Base-by-base conservation (phyloP, 352 stramenopile species). In the Bremia lactucae region DNA sequence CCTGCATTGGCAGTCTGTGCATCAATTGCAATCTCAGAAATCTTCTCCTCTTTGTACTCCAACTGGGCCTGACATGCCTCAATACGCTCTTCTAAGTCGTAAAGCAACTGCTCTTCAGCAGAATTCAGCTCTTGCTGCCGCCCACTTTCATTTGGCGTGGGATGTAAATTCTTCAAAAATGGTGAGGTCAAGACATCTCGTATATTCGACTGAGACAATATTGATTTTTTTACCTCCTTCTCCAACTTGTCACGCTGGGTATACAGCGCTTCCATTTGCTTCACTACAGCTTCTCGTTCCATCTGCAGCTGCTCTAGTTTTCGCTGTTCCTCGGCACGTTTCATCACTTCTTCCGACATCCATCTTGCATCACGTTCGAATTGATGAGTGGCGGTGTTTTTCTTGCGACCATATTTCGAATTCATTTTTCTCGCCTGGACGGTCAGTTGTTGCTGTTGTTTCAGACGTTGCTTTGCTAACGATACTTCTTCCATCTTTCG, bases 1-100 rank as follows among this genome's bases (percentile, higher is more conserved):
- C 64, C 61, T 19, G 36, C 55, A 31, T 86, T 76, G 6, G 65
- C 42, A 26, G 49, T 38, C 7, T 58, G 61, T 2, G 59, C 66
- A 47, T 77, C 68, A n/a, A 74, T 65, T 2, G 71, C 54, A 23
- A 90, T 87, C 31, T 89, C 78, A 0, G 76, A 88, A 13, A 93
- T 89, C 35, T 84, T 84, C 35, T 93, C 81, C 58, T 93, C 77
- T 52, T 93, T 93, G 59, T 91, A 93, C 48, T 93, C 78, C 11
- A 93, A 52, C 38, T 90, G 72, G 1, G 76, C 78, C 55, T 93
- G 81, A 29, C 78, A 90, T 1, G 71, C 77, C 43, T 93, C 81
- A 42, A 93, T 93, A 19, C 75, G 71, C 28, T 93, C 81, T 48
- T 90, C 81, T 35, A 93, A 64, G 37, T 93, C 81, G 29, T 73